A percentile compares a stretch with the other conserved stretches of the same genome.
phyloP scores from a whole-genome alignment of 164 flowering plant species.

The Magnolia kwangsiensis region DNA sequence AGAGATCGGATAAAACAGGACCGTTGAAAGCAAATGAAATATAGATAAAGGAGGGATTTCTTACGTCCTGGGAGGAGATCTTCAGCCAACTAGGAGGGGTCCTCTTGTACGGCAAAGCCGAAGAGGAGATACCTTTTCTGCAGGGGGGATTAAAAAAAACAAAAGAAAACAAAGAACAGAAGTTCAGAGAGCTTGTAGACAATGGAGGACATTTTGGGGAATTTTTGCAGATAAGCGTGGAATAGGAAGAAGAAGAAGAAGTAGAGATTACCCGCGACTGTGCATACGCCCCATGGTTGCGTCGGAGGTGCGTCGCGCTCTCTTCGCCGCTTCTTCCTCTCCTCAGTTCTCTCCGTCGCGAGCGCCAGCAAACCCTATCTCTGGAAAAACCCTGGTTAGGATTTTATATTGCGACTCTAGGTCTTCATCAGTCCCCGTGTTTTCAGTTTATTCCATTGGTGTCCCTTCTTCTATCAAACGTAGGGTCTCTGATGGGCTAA shows the following conservation, averaged over 20 bases:
- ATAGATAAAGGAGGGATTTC: constrained; percentile 6
- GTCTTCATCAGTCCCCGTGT: too few relatives aligned
- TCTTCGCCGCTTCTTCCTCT: neutral
- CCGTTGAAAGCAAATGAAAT: neutral
- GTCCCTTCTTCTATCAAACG: too few relatives aligned
- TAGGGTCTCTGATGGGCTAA: too few relatives aligned
- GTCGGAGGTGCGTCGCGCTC: neutral
- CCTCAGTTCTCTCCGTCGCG: neutral
- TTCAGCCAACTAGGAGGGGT: constrained; percentile 47
- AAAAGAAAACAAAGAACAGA: neutral
- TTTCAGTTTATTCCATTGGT: too few relatives aligned
- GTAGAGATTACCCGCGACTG: constrained; percentile 31
- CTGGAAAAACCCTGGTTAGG: too few relatives aligned
- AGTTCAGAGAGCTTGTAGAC: neutral
- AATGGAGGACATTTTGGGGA: neutral
- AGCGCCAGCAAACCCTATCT: neutral
- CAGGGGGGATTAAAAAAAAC: neutral
- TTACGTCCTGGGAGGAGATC: constrained; percentile 32
- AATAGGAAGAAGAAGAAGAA: neutral
- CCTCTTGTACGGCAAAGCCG: constrained; percentile 49
- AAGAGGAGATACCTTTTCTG: constrained; percentile 50
- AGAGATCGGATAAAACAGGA: neutral
- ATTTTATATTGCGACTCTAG: too few relatives aligned
- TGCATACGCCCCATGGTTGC: constrained; percentile 49
- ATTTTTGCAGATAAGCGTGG: neutral